These are phyloP conservation scores for Mycena capillaripes DNA, from an alignment of 768 basidiomycete genomes.

Conservation along the genomic window DNA sequence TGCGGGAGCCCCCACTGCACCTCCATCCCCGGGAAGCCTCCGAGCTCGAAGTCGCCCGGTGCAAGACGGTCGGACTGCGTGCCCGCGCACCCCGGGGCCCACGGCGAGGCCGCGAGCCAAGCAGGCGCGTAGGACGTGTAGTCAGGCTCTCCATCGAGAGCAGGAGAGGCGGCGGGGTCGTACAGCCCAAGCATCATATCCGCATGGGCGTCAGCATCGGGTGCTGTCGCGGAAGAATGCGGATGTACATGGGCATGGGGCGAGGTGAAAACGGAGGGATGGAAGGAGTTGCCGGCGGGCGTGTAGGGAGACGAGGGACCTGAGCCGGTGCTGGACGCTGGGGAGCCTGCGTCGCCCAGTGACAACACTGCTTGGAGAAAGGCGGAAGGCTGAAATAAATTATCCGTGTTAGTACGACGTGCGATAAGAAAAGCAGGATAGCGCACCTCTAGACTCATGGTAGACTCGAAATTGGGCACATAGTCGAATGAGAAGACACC, in stretches of 20 bases:
- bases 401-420: constrained; percentile 42
- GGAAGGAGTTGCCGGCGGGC: background rate
- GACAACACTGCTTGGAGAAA: constrained; percentile 63
- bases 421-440: background rate
- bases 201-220: background rate
- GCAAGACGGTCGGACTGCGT: background rate
- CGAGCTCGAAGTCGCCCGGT: background rate
- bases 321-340: constrained; percentile 9
- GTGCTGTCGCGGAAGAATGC: too few species aligned
- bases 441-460: background rate
- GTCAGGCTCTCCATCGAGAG: too few species aligned
- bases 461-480: background rate
- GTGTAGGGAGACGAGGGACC: constrained; percentile 10
- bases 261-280: background rate
- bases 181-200: background rate
- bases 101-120: background rate
- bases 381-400: constrained; percentile 60
- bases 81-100: background rate
- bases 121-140: background rate
- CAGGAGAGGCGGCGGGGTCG: too few species aligned
- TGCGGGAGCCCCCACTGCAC: background rate
- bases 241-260: background rate
- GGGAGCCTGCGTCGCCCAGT: background rate
- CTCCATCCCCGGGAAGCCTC: background rate
- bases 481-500: background rate